Conservation (phyloP, 78 protist species). For the Polysphondylium violaceum region DNA sequence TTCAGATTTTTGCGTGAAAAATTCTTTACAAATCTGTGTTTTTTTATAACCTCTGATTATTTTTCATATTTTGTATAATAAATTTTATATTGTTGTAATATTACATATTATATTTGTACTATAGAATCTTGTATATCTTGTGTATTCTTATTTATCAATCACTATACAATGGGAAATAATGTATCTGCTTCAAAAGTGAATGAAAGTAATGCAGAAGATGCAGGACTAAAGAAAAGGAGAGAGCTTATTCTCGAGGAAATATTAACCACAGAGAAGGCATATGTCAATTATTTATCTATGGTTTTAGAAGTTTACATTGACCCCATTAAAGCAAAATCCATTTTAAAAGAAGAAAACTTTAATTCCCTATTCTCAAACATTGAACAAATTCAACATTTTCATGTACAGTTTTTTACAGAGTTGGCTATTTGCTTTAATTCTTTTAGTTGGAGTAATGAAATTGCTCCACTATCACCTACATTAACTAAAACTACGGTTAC, state of each 20-base stretch:
- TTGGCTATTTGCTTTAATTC: constrained; percentile 46
- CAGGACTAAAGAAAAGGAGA: constrained; percentile 34
- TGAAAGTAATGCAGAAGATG: constrained; percentile 26
- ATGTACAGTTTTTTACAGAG: constrained; percentile 53
- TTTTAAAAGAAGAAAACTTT: constrained; percentile 5
- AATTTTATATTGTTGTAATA: too few relatives aligned
- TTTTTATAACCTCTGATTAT: too few relatives aligned
- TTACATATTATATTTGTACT: too few relatives aligned
- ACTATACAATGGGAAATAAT: too few relatives aligned
- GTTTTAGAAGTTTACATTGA: constrained; percentile 42
- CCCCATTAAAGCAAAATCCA: constrained; percentile 12
- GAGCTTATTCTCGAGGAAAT: constrained; percentile 63
- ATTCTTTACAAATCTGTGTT: too few relatives aligned
- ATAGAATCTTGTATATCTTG: too few relatives aligned
- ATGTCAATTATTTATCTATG: constrained; percentile 47
- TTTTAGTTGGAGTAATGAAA: constrained; percentile 31
- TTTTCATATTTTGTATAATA: too few relatives aligned
- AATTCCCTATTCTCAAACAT: constrained; percentile 12
- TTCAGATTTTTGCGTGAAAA: too few relatives aligned
- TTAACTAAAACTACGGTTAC: constrained; percentile 9
- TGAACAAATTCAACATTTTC: constrained; percentile 19
- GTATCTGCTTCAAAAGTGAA: too few relatives aligned
- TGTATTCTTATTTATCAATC: too few relatives aligned
- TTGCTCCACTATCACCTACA: constrained; percentile 27
- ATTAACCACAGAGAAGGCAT: constrained; percentile 41